phyloP scores from a whole-genome alignment of 2,329 filamentous ascomycete species.

The Epichloe gansuensis region DNA sequence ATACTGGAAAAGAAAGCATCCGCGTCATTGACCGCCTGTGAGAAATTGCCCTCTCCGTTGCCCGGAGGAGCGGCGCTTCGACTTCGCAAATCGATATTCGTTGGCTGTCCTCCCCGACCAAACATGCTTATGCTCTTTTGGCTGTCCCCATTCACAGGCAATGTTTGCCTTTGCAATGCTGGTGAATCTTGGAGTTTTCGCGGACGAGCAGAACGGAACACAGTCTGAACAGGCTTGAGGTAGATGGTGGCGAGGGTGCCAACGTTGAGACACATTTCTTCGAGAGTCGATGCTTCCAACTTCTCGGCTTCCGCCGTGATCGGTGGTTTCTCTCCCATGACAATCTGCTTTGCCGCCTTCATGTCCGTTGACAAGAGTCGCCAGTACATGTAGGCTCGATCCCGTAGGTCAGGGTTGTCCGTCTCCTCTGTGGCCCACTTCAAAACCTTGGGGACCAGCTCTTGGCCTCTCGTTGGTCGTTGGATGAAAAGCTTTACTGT shows the following conservation, averaged over 20 bases:
- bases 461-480: constrained; percentile 83
- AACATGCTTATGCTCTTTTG: constrained; percentile 50
- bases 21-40: constrained; percentile 67
- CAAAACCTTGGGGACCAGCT: constrained; percentile 83
- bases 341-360: constrained; percentile 68
- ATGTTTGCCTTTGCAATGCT: constrained; percentile 62
- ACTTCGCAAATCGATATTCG: constrained; percentile 34
- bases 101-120: constrained; percentile 37
- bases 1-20: constrained; percentile 80
- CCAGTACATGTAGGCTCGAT: constrained; percentile 99
- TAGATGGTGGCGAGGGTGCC: constrained; percentile 95
- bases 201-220: constrained; percentile 80
- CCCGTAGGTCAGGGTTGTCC: constrained; percentile 93
- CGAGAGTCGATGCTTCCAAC: constrained; percentile 76
- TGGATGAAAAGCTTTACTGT: constrained; percentile 98
- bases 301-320: constrained; percentile 96
- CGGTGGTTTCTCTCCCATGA: constrained; percentile 94
- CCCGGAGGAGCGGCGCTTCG: constrained; percentile 13
- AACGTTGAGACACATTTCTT: constrained; percentile 95
- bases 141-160: constrained; percentile 39
- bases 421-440: constrained; percentile 99
- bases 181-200: constrained; percentile 70
- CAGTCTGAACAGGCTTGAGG: constrained; percentile 91
- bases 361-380: constrained; percentile 87
- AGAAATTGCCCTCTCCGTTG: constrained; percentile 36